Conservation (phyloP, 306 rosid genomes). For the Rosa persica region DNA sequence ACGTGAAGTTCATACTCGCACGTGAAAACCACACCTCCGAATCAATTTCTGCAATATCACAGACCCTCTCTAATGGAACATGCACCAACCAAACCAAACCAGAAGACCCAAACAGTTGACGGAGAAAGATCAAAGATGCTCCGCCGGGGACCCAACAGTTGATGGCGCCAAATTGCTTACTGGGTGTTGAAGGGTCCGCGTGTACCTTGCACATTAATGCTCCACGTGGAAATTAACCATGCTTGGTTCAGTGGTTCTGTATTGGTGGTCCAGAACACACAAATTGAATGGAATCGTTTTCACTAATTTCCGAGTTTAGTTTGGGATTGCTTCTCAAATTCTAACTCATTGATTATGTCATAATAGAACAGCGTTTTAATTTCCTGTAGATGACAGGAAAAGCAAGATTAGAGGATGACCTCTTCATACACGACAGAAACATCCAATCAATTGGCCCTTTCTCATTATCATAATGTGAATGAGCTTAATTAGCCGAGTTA, state of each 20-base stretch:
- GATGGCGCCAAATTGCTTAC: conserved; percentile 35
- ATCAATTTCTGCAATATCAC: not conserved
- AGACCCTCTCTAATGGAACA: not conserved
- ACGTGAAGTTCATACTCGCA: conserved; percentile 45
- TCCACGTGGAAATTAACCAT: conserved; percentile 6
- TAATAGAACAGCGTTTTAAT: not conserved
- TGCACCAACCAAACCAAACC: not conserved
- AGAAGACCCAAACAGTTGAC: not conserved
- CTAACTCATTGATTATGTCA: not conserved
- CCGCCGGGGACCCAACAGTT: conserved; percentile 31
- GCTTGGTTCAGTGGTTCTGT: not conserved
- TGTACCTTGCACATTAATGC: conserved; percentile 17
- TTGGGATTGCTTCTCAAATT: not conserved
- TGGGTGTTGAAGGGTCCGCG: conserved; percentile 38
- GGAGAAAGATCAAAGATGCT: conserved; percentile 21
- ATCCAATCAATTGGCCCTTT: conserved; percentile 8
- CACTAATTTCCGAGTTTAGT: not conserved
- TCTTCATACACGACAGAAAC: conserved; percentile 33
- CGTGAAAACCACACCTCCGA: conserved; percentile 25
- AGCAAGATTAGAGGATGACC: conserved; percentile 1
- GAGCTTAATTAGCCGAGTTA: not conserved
- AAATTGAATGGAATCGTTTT: not conserved
- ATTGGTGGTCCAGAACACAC: not conserved
- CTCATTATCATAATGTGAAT: not conserved
- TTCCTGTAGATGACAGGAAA: not conserved